Base-by-base conservation (phyloP, 2,329 filamentous ascomycete species). In the Arthrobotrys musiformis region DNA sequence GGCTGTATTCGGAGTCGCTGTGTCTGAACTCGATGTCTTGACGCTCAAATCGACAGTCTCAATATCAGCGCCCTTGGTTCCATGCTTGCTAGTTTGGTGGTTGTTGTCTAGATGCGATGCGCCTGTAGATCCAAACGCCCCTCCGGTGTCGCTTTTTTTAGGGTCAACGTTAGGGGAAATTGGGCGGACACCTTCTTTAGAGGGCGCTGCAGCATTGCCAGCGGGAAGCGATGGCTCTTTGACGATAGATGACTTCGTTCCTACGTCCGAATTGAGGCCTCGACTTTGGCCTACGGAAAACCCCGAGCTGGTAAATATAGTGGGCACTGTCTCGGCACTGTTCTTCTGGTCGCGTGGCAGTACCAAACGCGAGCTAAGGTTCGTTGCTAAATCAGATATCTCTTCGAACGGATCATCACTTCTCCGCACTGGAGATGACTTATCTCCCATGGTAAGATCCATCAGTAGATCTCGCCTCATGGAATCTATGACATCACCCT, bases 301-400 rank as follows among this genome's bases (percentile, higher is more conserved):
- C 5, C 54, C 33, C 17, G 22, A 40, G 33, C 22, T 40, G 4
- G 17, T 26, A 9, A 58, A 58, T 26, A 17, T 11, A 28, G 9
- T 19, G 8, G 54, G 17, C 2, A 4, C 9, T 15, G 22, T 22
- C 30, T 56, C 33, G 6, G 19, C 11, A 9, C 19, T 11, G 7
- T 19, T 4, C 13, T 40, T 17, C 8, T 58, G n/a, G 9, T 40
- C 54, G 4, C 19, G 54, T 22, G 54, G 15, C 0, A 58, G 33
- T 33, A 58, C 54, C 4, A 58, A 13, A 9, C 50, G 58, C 17
- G 72, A 58, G 19, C 22, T 70, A 15, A 56, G 37, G 24, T 48
- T 76, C 26, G 72, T 56, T 8, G 72, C 60, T 30, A 76, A 50
- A 35, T 76, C 72, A n/a, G 72, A 76, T 60, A 76, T 69, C 33